Base-by-base conservation (phyloP, 2,329 filamentous ascomycete species). In the Aspergillus tamarii region DNA sequence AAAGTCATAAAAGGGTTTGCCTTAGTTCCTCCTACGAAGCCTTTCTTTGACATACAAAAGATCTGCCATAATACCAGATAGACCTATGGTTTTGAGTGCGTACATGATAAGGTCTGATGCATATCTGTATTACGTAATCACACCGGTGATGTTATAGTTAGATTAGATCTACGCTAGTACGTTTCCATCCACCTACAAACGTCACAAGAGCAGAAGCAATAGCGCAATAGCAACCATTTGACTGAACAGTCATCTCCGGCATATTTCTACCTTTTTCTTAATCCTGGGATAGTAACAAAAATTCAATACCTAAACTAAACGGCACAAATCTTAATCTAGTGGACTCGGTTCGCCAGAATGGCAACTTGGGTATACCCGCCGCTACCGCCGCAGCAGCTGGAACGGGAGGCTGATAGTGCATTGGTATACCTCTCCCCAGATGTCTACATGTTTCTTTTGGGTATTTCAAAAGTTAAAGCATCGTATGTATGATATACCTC, bases 391-490 rank as follows among this genome's bases (percentile, higher is more conserved):
- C 80, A 82, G 57, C 77, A 83, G 66, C 78, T 89, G 60, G 77
- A 79, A 64, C 76, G 76, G 66, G 84, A 85, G 72, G 84, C 86
- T 72, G 82, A 85, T 62, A 78, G 77, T 48, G 83, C 85, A 43
- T 76, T 85, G 77, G 84, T 85, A 77, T 64, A 76, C 70, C 48
- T 43, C 43, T 28, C 28, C 50, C 57, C 34, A 55, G 52, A 39
- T 45, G 28, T 23, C 36, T 57, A 36, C 12, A 8, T 14, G 30
- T 12, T 54, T 11, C 19, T 14, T 30, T 21, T 45, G 11, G 45
- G 4, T 8, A 16, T 28, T 26, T 48, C 12, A 19, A 1, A 4
- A 3, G 28, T 28, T 30, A 19, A 16, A 26, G 16, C 16, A 30
- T 28, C 46, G 46, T 8, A 19, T 30, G 11, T 28, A 30, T 50